Base-by-base conservation (phyloP, 2,329 filamentous ascomycete genomes). In the Colletotrichum sidae region DNA sequence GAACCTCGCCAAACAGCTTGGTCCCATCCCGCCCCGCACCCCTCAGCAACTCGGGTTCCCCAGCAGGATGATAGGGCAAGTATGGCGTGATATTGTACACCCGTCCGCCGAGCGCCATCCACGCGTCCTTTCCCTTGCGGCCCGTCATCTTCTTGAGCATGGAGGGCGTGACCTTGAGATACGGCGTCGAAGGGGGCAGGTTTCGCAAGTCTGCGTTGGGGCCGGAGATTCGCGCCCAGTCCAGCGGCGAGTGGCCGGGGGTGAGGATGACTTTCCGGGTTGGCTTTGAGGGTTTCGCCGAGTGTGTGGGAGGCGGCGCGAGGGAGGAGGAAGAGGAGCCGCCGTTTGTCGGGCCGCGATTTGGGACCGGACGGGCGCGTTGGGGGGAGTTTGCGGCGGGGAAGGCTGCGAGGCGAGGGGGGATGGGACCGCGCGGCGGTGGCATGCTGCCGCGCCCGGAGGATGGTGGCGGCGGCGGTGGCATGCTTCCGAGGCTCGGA, bases 51-150 rank as follows among this genome's bases (percentile, higher is more conserved):
- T 96, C 92, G 5, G 88, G 88, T 71, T 90, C 87, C 8, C 92
- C 96, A 25, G 96, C 96, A 0, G 96, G 96, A 76, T 99, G 96
- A 75, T 94, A 99, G 1, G 92, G 89, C 41, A 94, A 76, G 75
- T 98, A 99, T 0, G 95, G 93, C 0, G 90, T 91, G 63, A 99
- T 90, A 73, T 98, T 98, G 80, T 98, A 99, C 35, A 98, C 95
- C 72, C 92, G 92, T 1, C 95, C 94, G 66, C 93, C 91, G 67
- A 97, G 90, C 1, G 89, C 92, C 66, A 92, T 96, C 96, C 96
- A 99, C 0, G 94, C 93, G 72, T 97, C 92, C 67, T 87, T 90
- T 8, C 93, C 93, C 74, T 91, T 92, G 37, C 95, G 88, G 0
- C 95, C 95, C 44, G 92, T 96, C 78, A 93, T 89, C 44, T 82